Conservation (phyloP, 192 early-diverging fungal species). For the Funneliformis geosporum region DNA sequence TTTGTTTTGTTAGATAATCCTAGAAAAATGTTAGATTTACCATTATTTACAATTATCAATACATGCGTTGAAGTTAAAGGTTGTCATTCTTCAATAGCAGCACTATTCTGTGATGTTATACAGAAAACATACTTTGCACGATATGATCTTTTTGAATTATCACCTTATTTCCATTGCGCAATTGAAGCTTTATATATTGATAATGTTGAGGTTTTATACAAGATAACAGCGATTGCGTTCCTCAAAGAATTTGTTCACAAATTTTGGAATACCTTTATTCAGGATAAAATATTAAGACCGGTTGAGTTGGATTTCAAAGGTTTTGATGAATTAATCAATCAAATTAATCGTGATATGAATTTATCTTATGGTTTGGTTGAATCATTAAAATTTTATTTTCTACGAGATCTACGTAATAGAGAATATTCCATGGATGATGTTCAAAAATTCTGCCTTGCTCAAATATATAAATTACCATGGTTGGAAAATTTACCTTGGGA, state of each 20-base stretch:
- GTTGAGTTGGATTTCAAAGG: neutral
- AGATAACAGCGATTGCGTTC: conserved; percentile 17
- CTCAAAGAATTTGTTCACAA: conserved; percentile 26
- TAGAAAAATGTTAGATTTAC: neutral
- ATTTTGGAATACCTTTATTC: conserved; percentile 2
- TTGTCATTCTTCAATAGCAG: neutral
- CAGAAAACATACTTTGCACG: conserved; percentile 25
- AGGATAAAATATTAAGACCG: neutral
- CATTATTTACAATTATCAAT: conserved; percentile 12
- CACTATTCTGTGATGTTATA: conserved; percentile 28
- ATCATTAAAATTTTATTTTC: conserved; percentile 30
- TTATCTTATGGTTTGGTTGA: conserved; percentile 2
- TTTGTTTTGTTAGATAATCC: neutral
- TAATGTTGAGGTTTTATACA: neutral
- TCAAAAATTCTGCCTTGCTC: conserved; percentile 7
- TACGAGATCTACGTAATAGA: conserved; percentile 22
- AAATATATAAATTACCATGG: neutral
- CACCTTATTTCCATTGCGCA: neutral
- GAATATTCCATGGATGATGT: conserved; percentile 18
- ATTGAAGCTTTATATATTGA: neutral
- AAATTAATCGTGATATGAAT: neutral
- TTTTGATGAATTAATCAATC: neutral
- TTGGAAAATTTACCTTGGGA: neutral
- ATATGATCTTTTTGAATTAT: neutral
- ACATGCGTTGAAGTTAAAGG: neutral